These are phyloP conservation scores for Arthrobotrys iridis DNA, from an alignment of 2,329 filamentous ascomycete species.

Conservation along the genomic window DNA sequence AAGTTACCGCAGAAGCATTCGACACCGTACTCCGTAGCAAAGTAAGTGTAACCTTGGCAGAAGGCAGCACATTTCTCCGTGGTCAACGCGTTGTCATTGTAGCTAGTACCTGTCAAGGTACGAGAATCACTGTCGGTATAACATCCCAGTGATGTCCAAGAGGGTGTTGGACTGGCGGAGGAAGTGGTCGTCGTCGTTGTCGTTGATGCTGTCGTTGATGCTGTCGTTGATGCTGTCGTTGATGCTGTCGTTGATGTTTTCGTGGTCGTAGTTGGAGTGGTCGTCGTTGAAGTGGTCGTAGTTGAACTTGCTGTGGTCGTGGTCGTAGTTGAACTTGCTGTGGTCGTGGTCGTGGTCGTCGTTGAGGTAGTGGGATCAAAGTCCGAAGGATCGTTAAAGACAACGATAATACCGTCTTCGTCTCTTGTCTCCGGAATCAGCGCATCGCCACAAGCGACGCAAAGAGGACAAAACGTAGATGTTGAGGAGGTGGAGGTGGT, in stretches of 20 bases:
- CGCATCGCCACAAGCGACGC: background rate
- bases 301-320: too few relatives aligned
- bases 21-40: background rate
- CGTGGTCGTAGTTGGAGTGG: too few relatives aligned
- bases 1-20: conserved; percentile 6
- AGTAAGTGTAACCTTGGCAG: background rate
- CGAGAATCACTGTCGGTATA: too few relatives aligned
- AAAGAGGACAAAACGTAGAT: background rate
- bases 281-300: too few relatives aligned
- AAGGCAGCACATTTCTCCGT: background rate
- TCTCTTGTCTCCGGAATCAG: background rate
- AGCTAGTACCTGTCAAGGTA: background rate
- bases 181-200: too few relatives aligned
- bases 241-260: too few relatives aligned
- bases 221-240: too few relatives aligned
- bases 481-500: conserved; percentile 2
- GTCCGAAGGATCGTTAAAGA: background rate
- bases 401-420: background rate
- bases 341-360: too few relatives aligned
- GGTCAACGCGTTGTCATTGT: background rate
- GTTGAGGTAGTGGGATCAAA: background rate
- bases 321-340: too few relatives aligned
- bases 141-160: too few relatives aligned
- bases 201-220: too few relatives aligned
- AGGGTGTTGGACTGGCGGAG: too few relatives aligned